Base-by-base conservation (phyloP, 1,139 yeast species). In the Geotrichum macrosporum region DNA sequence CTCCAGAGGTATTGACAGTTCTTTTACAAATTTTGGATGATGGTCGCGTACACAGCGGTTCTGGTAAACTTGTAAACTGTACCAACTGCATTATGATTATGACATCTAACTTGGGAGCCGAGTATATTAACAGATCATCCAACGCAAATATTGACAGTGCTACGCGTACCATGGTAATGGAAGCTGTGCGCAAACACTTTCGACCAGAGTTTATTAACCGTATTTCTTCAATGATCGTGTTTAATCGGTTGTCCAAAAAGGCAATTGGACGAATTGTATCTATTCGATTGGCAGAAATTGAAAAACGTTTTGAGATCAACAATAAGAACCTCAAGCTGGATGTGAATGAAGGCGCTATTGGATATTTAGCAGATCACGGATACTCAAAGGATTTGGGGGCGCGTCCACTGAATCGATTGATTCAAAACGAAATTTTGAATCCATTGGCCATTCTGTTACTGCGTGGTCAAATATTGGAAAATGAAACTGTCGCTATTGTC, bases 71-170 rank as follows among this genome's bases (percentile, higher is more conserved):
- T 22, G 83, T 92, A 57, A 88, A 88, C 68, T 88, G 95, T 58
- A 82, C 96, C 47, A 92, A 92, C 67, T 78, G 89, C 45, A 87
- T 92, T 56, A 77, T 92, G 55, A 89, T 92, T 54, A 86, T 92
- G 96, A 92, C 98, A 1, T 89, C 97, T 19, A 92, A 92, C 67
- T 77, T 92, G 63, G 98, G 98, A 55, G 97, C 98, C 9, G 87
- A 87, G 64, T 87, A 72, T 62, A 83, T 92, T 66, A 81, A 79
- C 62, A 74, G 3, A 74, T 74, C 37, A 82, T 95, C 15, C 81
- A 77, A 60, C 85, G 81, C 40, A 72, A 77, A 55, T 81, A 24
- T 37, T 31, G 47, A 44, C n/a, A 6, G 12, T 13, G 33, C 18
- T n/a, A 36, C 47, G 3, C 36, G 36, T 31, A 26, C 36, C 6